phyloP scores from a whole-genome alignment of 1,284 basidiomycete genomes.

The Boletus calvinii region DNA sequence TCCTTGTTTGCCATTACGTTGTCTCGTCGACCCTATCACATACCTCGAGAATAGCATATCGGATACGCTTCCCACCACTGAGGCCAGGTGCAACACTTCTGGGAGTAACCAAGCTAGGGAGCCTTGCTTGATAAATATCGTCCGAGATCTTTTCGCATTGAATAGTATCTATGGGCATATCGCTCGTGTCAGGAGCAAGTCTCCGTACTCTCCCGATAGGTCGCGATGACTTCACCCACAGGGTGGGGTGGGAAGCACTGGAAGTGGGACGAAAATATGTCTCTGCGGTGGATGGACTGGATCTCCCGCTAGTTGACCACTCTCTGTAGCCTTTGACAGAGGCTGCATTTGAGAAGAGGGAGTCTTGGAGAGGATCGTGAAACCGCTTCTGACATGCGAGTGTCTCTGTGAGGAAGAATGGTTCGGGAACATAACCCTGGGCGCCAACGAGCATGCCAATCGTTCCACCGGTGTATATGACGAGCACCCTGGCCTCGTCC shows the following conservation, averaged over 20 bases:
- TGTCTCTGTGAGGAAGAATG: constrained; percentile 82
- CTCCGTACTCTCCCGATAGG: constrained; percentile 54
- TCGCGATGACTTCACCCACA: constrained; percentile 69
- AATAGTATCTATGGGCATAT: constrained; percentile 34
- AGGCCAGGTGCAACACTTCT: constrained; percentile 61
- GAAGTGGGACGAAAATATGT: constrained; percentile 13
- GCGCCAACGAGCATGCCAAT: constrained; percentile 83
- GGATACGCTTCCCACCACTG: constrained; percentile 63
- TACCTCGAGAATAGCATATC: constrained; percentile 80
- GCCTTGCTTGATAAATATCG: constrained; percentile 62
- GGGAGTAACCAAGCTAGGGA: constrained; percentile 78
- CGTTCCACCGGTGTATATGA: constrained; percentile 84
- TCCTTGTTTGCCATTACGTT: constrained; percentile 8
- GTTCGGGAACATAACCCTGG: constrained; percentile 84
- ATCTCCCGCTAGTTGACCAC: constrained; percentile 62
- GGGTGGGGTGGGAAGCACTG: constrained; percentile 43
- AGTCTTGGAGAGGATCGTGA: constrained; percentile 81
- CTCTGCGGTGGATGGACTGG: constrained; percentile 40
- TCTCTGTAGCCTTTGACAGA: constrained; percentile 72
- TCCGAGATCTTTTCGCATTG: constrained; percentile 55
- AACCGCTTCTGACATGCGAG: constrained; percentile 80
- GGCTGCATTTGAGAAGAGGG: constrained; percentile 70
- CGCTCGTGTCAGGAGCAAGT: constrained; percentile 35
- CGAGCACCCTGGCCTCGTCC: constrained; percentile 76
- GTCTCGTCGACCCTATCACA: constrained; percentile 19